Conservation (phyloP, 768 basidiomycete species). For the Tulasnella sp. region DNA sequence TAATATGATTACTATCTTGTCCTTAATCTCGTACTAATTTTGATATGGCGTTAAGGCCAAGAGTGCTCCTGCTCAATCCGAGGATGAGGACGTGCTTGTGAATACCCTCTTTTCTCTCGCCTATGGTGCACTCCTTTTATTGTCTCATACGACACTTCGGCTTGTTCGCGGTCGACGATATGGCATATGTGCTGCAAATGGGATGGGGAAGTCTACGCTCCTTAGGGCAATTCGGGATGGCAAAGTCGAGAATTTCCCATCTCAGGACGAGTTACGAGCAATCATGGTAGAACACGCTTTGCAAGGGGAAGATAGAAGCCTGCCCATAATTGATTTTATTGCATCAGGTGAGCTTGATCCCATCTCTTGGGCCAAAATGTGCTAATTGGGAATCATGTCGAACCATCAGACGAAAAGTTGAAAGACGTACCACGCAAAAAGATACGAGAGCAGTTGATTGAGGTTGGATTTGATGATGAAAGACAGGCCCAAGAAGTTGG, state of each 20-base stretch:
- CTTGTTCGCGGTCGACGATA: conserved; percentile 85
- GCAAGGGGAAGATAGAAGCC: conserved; percentile 80
- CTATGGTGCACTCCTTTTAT: conserved; percentile 83
- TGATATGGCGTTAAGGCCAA: conserved; percentile 40
- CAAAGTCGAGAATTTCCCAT: conserved; percentile 89
- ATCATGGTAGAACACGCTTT: conserved; percentile 97
- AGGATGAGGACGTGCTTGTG: conserved; percentile 53
- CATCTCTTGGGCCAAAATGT: neutral
- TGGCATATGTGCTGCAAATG: conserved; percentile 93
- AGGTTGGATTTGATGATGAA: conserved; percentile 83
- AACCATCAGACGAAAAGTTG: conserved; percentile 49
- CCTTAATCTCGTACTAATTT: neutral
- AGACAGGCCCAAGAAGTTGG: conserved; percentile 78
- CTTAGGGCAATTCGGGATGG: conserved; percentile 91
- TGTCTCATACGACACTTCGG: conserved; percentile 86
- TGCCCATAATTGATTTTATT: conserved; percentile 80
- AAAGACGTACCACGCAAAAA: conserved; percentile 46
- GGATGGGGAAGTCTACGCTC: conserved; percentile 89
- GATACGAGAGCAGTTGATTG: conserved; percentile 65
- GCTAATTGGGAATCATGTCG: neutral
- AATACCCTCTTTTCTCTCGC: conserved; percentile 92
- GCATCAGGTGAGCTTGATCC: conserved; percentile 46
- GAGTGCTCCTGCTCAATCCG: conserved; percentile 30
- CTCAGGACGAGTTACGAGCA: conserved; percentile 70
- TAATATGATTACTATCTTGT: neutral